Evolutionary conservation across 2,329 filamentous ascomycete genomes (phyloP), one percentile per base, ranked within the genome.

Genomic region (Sclerotinia minor): DNA sequence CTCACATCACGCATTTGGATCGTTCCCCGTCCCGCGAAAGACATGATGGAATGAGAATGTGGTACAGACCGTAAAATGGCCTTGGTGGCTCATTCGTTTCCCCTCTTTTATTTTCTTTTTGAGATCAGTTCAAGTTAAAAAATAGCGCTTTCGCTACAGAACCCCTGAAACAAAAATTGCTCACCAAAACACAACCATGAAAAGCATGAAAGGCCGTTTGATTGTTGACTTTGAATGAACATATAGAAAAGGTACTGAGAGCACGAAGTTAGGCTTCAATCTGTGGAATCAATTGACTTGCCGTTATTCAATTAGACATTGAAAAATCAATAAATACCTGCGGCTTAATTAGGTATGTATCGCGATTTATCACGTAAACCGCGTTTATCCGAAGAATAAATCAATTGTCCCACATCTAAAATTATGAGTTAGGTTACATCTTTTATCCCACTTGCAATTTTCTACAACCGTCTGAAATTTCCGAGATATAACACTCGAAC

Each of bases 51-150:
- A 57, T 26, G n/a, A 60, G 41, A 45, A 58, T 57, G 35, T 54
- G 45, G 54, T 54, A 67, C 53, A 60, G 47, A 53, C 55, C 55
- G 38, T 47, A 54, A 24, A 45, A 29, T 50, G 58, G 45, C 29
- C 44, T 21, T 67, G 45, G 45, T 67, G 64, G 55, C 64, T 67
- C 45, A 61, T 52, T 38, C 26, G 38, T 47, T 63, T 61, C 44
- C 9, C 44, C 44, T 64, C 41, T 21, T n/a, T 53, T 24, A 24
- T 50, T 9, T 6, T 45, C 45, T 63, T 50, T 52, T 35, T 35
- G 35, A 9, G 8, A 13, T 38, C 35, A 38, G 35, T 38, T 13
- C 38, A 17, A 17, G 15, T 53, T 44, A 41, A 49, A 41, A 49
- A 41, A 58, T 53, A 32, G 41, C 50, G 13, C 50, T 41, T 64